phyloP scores from a whole-genome alignment of 139 green algal species.

The Chlorella sorokiniana region DNA sequence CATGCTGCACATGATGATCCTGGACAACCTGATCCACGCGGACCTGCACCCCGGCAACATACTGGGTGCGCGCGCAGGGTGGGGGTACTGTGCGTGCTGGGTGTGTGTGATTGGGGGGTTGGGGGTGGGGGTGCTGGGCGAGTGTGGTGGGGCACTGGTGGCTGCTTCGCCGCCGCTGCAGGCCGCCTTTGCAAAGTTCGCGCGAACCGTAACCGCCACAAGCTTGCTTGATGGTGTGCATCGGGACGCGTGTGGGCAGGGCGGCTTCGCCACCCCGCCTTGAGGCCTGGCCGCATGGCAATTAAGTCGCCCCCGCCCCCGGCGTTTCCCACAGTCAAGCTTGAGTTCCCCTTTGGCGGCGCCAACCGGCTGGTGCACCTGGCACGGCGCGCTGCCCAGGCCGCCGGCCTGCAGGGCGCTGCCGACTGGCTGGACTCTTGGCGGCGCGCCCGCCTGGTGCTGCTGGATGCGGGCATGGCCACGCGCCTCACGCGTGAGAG shows the following conservation, averaged over 20 bases:
- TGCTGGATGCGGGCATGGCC: constrained; percentile 93
- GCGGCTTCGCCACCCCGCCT: too few species aligned
- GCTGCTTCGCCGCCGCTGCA: too few species aligned
- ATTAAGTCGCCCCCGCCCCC: too few species aligned
- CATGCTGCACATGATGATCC: constrained; percentile 94
- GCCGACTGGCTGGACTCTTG: constrained; percentile 37
- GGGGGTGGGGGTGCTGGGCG: too few species aligned
- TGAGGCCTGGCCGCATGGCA: too few species aligned
- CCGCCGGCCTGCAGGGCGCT: not conserved
- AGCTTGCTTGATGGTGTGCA: too few species aligned
- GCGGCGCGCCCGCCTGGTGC: constrained; percentile 75
- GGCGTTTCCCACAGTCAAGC: not conserved
- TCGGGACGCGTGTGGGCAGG: too few species aligned
- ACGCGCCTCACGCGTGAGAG: constrained; percentile 62
- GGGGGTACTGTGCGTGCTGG: too few species aligned
- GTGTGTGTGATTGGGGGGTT: too few species aligned
- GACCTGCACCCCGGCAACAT: constrained; percentile 90
- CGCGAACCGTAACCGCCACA: too few species aligned
- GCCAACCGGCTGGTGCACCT: not conserved
- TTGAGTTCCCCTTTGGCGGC: not conserved
- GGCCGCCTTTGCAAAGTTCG: too few species aligned
- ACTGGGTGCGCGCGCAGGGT: constrained; percentile 63
- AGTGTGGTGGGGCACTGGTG: too few species aligned
- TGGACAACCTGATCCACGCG: constrained; percentile 98
- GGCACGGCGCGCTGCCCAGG: not conserved